phyloP scores from a whole-genome alignment of 1,139 yeast genomes.

The Neolecta irregularis region DNA sequence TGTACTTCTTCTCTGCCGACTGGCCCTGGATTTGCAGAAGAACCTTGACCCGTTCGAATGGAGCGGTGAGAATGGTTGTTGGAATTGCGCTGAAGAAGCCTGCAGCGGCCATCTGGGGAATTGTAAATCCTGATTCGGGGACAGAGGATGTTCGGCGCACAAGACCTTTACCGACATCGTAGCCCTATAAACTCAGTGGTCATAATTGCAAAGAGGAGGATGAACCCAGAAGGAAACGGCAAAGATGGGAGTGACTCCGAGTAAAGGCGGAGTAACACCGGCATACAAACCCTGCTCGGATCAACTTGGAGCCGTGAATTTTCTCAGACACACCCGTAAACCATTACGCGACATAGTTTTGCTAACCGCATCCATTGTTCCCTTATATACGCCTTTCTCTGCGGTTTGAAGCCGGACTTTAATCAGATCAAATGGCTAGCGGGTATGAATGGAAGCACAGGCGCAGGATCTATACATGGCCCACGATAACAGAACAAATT shows the following conservation, averaged over 20 bases:
- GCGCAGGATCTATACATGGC: no score
- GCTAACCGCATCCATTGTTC: slow-evolving; percentile 51
- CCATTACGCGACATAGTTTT: slow-evolving; percentile 61
- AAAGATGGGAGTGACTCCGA: slow-evolving; percentile 96
- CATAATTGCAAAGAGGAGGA: slow-evolving; percentile 29
- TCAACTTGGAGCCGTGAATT: neutral
- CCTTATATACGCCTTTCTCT: slow-evolving; percentile 37
- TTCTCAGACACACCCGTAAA: slow-evolving; percentile 23
- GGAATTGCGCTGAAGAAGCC: slow-evolving; percentile 95
- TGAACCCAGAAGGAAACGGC: slow-evolving; percentile 80
- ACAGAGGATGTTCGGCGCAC: slow-evolving; percentile 35
- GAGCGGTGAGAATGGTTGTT: slow-evolving; percentile 89
- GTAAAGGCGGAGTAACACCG: slow-evolving; percentile 76
- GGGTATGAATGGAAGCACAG: no score
- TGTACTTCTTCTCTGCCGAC: slow-evolving; percentile 28
- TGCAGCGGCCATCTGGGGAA: slow-evolving; percentile 69
- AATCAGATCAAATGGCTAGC: no score
- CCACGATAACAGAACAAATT: no score
- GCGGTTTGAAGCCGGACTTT: slow-evolving; percentile 74
- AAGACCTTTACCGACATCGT: slow-evolving; percentile 74
- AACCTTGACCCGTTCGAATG: slow-evolving; percentile 90
- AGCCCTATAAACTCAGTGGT: slow-evolving; percentile 34
- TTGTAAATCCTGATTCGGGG: slow-evolving; percentile 34
- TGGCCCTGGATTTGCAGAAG: slow-evolving; percentile 69
- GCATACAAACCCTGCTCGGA: slow-evolving; percentile 48